A percentile compares a stretch with the other conserved stretches of the same genome.
phyloP scores from a whole-genome alignment of 805 yeast genomes.

The Cyberlindnera sargentensis region DNA sequence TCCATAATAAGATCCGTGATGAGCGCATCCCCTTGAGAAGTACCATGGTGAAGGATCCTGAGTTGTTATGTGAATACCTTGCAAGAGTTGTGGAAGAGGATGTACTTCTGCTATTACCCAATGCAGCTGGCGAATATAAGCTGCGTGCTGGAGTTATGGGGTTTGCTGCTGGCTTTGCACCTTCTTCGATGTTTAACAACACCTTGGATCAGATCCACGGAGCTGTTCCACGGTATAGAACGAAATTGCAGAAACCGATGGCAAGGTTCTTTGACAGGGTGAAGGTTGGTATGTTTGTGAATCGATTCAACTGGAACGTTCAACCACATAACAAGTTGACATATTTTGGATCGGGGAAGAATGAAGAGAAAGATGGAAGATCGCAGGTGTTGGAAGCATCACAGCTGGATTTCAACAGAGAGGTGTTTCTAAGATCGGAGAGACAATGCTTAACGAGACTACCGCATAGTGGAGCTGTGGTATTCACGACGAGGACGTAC shows the following conservation, averaged over 20 bases:
- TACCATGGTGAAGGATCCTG: slow-evolving; percentile 5
- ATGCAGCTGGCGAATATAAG: slow-evolving; percentile 1
- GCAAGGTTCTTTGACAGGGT: not conserved
- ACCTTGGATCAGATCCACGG: not conserved
- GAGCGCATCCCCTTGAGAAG: slow-evolving; percentile 13
- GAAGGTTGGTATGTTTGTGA: slow-evolving; percentile 1
- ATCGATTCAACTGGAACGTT: slow-evolving; percentile 1
- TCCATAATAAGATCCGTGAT: slow-evolving; percentile 13
- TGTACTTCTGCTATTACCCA: not conserved
- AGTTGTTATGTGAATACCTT: slow-evolving; percentile 3
- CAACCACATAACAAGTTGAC: slow-evolving; percentile 3
- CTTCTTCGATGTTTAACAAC: not conserved
- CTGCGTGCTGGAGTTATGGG: not conserved
- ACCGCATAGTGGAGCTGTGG: not conserved
- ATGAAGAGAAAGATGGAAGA: not conserved
- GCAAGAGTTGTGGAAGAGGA: slow-evolving; percentile 12
- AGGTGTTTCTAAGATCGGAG: slow-evolving; percentile 3
- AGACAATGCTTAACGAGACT: slow-evolving; percentile 2
- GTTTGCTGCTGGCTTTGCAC: slow-evolving; percentile 2
- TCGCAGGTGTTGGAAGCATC: not conserved
- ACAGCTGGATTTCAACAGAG: not conserved
- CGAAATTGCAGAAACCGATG: slow-evolving; percentile 1
- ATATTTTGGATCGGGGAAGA: slow-evolving; percentile 1
- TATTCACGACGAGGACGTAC: slow-evolving; percentile 1
- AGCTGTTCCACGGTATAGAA: slow-evolving; percentile 2